These are phyloP conservation scores for Uncinocarpus reesii DNA, from an alignment of 2,329 filamentous ascomycete genomes.

Conservation along the genomic window DNA sequence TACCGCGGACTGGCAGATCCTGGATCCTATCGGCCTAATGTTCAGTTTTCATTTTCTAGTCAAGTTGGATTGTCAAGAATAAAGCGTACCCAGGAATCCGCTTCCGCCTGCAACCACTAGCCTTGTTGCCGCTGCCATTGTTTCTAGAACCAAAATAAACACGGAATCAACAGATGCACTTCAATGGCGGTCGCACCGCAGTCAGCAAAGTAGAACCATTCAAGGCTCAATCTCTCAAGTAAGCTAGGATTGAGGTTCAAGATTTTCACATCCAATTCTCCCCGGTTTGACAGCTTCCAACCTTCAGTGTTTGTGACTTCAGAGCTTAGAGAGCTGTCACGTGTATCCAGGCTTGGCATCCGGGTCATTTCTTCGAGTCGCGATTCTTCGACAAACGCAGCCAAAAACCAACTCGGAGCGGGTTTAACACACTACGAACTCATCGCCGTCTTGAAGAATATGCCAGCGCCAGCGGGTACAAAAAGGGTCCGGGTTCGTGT, in stretches of 20 bases:
- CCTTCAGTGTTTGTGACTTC: too few relatives aligned
- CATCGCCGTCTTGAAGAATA: constrained; percentile 20
- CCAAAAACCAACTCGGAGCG: too few relatives aligned
- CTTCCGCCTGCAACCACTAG: constrained; percentile 88
- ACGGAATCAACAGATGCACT: not conserved
- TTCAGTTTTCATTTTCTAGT: not conserved
- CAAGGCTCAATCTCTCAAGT: too few relatives aligned
- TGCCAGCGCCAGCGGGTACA: constrained; percentile 46
- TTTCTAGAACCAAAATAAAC: not conserved
- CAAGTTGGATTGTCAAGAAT: not conserved
- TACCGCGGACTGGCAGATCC: constrained; percentile 85
- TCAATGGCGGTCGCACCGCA: not conserved
- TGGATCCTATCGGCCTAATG: constrained; percentile 42
- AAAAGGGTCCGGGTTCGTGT: constrained; percentile 43
- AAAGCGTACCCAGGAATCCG: constrained; percentile 64
- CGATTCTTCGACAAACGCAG: too few relatives aligned
- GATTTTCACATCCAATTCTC: too few relatives aligned
- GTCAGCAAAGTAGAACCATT: not conserved
- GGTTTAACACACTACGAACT: too few relatives aligned
- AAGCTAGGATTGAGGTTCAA: too few relatives aligned
- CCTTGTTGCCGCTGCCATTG: constrained; percentile 47
- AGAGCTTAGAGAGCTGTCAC: not conserved
- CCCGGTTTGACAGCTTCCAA: too few relatives aligned
- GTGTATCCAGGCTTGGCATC: not conserved
- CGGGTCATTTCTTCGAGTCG: too few relatives aligned